A percentile compares a stretch with the other conserved stretches of the same genome.
These are phyloP conservation scores for Yamadazyma taylorii DNA, from an alignment of 1,139 yeast genomes.

Conservation along the genomic window DNA sequence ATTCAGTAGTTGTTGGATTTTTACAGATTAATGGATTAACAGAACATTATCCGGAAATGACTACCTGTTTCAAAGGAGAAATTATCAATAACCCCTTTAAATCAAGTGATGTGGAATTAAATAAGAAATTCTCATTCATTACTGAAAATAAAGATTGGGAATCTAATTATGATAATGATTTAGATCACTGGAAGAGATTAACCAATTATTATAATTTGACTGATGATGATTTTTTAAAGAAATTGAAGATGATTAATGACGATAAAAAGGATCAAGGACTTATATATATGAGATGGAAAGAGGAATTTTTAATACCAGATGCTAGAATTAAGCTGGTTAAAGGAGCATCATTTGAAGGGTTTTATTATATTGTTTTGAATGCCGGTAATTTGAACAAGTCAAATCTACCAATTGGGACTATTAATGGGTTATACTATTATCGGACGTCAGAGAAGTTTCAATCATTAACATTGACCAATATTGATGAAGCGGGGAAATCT, in stretches of 20 bases:
- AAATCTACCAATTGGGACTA: conserved; percentile 46
- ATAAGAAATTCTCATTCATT: conserved; percentile 32
- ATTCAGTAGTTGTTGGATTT: conserved; percentile 70
- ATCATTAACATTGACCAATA: conserved; percentile 36
- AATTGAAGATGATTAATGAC: conserved; percentile 30
- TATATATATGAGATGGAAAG: conserved; percentile 95
- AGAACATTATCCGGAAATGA: conserved; percentile 70
- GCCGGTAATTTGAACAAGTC: conserved; percentile 45
- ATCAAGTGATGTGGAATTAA: conserved; percentile 16
- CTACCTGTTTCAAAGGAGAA: conserved; percentile 87
- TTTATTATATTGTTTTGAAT: conserved; percentile 82
- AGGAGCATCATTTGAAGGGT: conserved; percentile 92
- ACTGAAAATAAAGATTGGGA: conserved; percentile 56
- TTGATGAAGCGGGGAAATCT: conserved; percentile 28
- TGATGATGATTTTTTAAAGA: conserved; percentile 27
- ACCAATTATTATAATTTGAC: conserved; percentile 38
- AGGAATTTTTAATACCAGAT: conserved; percentile 81
- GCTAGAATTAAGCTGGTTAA: conserved; percentile 61
- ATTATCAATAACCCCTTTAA: conserved; percentile 59
- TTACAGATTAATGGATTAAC: conserved; percentile 81
- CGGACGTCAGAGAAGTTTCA: conserved; percentile 76
- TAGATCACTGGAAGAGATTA: conserved; percentile 85
- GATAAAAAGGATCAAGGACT: conserved; percentile 36
- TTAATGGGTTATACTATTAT: conserved; percentile 82
- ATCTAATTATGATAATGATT: conserved; percentile 64